Percentiles rank a stretch among this genome's conserved stretches.
Evolutionary conservation across 176 grass and related monocot genomes (phyloP).

Genomic region (Rhipidocladum racemiflorum): DNA sequence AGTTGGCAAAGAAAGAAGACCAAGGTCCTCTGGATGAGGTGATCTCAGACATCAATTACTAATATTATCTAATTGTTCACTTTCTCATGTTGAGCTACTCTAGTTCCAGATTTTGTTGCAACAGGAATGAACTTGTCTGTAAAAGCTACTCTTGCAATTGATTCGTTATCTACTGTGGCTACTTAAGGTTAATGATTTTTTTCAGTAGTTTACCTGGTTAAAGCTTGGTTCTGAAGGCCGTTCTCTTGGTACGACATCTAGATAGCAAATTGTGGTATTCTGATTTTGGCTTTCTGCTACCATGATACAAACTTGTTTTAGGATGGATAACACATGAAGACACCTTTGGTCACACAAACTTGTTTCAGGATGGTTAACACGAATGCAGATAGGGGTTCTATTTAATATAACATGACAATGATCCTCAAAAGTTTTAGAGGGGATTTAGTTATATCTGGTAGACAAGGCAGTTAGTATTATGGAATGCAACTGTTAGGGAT

Average conservation of each 20-base stretch:
- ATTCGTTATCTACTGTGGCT: not conserved
- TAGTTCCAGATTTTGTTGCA: constrained; percentile 14
- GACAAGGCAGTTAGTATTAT: not conserved
- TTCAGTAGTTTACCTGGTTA: not conserved
- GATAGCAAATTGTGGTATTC: not conserved
- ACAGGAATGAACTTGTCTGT: not conserved
- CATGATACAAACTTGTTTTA: constrained; percentile 7
- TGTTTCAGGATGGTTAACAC: not conserved
- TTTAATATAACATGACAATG: not conserved
- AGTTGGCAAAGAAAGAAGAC: constrained; percentile 84
- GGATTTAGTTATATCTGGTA: not conserved
- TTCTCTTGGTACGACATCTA: not conserved
- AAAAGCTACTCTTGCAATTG: not conserved
- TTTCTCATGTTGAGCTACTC: constrained; percentile 3
- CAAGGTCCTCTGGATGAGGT: constrained; percentile 66
- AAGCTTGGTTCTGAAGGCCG: not conserved
- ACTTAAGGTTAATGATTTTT: not conserved
- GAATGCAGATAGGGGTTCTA: not conserved
- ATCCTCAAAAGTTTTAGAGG: not conserved
- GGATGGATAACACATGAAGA: not conserved
- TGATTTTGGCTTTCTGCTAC: constrained; percentile 11
- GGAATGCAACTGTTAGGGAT: too few species aligned
- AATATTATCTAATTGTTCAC: constrained; percentile 4
- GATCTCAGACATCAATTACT: constrained; percentile 8
- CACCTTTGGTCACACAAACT: not conserved